Base-by-base conservation (phyloP, 2,329 filamentous ascomycete species). In the Penicillium olsonii region DNA sequence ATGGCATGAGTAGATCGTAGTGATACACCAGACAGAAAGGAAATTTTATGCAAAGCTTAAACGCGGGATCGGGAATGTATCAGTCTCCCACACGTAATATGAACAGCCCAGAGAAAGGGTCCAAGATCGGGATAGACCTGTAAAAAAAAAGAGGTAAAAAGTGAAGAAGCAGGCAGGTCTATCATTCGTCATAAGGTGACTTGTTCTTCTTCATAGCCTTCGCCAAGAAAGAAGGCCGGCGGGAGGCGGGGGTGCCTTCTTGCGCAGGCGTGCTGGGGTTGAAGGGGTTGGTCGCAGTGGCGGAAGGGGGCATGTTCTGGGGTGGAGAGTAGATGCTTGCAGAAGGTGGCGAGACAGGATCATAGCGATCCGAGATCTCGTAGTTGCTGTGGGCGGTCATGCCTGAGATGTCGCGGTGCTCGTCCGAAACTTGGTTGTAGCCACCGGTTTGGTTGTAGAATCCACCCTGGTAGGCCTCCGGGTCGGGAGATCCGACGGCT, bases 371-470 rank as follows among this genome's bases (percentile, higher is more conserved):
- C 7, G 45, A 41, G 12, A 52, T 27, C 31, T 59, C 55, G 20
- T 61, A 60, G 12, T 52, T 48, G 12, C 55, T 56, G 35, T 35
- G 37, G 2, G 56, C 42, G 1, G 55, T 52, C 33, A 53, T 33
- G 2, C 89, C 90, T 41, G 85, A 89, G 74, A 95, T 89, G 68
- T 90, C 95, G 57, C 90, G 86, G 0, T 87, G 90, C 68, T 95
- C 90, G 63, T 82, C 50, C 34, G 52, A 42, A 2, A 61, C 43
- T 15, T 53, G 44, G 15, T 56, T 54, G 45, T 62, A 60, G 5
- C 42, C 37, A 20, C 38, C 42, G 9, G 52, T 41, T 9, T 53
- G 54, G 39, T 37, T 24, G 50, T 56, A 57, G 45, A 42, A 43
- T n/a, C 46, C n/a, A 14, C 29, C 49, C 22, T 52, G 50, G 45